phyloP scores from a whole-genome alignment of 768 basidiomycete species.

The Russula brevipes region DNA sequence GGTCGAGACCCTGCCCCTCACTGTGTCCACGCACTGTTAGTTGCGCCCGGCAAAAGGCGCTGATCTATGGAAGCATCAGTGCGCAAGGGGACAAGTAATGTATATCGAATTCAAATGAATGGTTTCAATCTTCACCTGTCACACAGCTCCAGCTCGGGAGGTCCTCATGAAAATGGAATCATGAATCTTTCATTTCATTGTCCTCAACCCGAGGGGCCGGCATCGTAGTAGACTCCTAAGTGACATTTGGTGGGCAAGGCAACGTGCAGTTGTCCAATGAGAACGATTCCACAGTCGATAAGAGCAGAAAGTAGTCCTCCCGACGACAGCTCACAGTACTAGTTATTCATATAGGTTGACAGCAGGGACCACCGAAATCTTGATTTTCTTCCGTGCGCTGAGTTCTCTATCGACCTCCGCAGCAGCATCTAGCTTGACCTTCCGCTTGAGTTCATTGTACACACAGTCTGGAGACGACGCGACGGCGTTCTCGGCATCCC shows the following conservation, averaged over 20 bases:
- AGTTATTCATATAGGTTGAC: constrained; percentile 70
- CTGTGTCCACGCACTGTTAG: neutral
- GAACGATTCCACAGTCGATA: neutral
- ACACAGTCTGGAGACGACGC: constrained; percentile 21
- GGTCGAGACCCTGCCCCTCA: constrained; percentile 1
- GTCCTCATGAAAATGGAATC: neutral
- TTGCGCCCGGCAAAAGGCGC: neutral
- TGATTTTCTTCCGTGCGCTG: constrained; percentile 52
- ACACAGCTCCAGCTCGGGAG: neutral
- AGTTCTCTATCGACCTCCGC: constrained; percentile 26
- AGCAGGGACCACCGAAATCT: constrained; percentile 62
- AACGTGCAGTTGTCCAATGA: neutral
- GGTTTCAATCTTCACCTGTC: too few relatives aligned
- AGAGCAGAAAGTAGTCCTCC: neutral
- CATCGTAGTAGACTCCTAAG: neutral
- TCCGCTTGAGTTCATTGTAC: constrained; percentile 34
- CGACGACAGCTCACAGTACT: neutral
- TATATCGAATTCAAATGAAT: too few relatives aligned
- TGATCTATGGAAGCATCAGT: neutral
- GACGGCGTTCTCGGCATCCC: constrained; percentile 33
- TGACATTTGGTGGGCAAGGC: neutral
- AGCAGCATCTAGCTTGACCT: constrained; percentile 26
- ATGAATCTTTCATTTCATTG: neutral
- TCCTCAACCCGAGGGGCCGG: neutral
- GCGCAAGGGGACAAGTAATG: too few relatives aligned